Evolutionary conservation across 1,284 basidiomycete species (phyloP).

Genomic region (Schizopora paradoxa): DNA sequence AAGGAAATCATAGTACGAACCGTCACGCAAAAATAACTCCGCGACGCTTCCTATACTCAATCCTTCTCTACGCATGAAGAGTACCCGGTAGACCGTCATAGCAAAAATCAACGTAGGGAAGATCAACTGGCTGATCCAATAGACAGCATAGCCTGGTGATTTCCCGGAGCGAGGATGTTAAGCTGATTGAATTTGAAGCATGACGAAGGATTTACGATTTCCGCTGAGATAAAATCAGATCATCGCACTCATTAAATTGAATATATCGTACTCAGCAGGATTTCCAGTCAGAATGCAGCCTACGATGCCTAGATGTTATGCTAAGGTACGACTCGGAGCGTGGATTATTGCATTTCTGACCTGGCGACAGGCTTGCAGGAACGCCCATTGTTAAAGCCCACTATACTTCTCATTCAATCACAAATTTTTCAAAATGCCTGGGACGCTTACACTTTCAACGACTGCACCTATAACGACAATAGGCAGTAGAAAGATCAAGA

Average conservation of each 20-base stretch:
- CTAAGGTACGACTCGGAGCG: too few species aligned
- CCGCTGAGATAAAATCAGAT: conserved; percentile 6
- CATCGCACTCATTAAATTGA: not conserved
- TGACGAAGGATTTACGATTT: conserved; percentile 3
- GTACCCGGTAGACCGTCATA: conserved; percentile 10
- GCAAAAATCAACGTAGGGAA: conserved; percentile 15
- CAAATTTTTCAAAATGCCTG: not conserved
- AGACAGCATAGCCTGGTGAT: conserved; percentile 14
- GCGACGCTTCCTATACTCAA: conserved; percentile 9
- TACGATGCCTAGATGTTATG: conserved; percentile 8
- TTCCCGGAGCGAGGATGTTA: too few species aligned
- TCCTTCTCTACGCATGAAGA: conserved; percentile 8
- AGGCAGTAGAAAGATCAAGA: not conserved
- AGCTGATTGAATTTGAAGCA: too few species aligned
- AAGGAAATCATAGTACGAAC: not conserved
- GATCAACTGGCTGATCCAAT: conserved; percentile 17
- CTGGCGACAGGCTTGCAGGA: not conserved
- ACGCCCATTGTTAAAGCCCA: not conserved
- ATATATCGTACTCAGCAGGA: conserved; percentile 3
- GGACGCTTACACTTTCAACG: not conserved
- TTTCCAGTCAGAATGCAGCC: conserved; percentile 16
- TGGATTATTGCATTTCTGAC: not conserved
- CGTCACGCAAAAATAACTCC: conserved; percentile 11
- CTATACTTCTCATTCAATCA: not conserved
- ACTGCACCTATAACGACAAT: not conserved